Conservation (phyloP, 805 yeast species). For the Ogataea thermomethanolica region DNA sequence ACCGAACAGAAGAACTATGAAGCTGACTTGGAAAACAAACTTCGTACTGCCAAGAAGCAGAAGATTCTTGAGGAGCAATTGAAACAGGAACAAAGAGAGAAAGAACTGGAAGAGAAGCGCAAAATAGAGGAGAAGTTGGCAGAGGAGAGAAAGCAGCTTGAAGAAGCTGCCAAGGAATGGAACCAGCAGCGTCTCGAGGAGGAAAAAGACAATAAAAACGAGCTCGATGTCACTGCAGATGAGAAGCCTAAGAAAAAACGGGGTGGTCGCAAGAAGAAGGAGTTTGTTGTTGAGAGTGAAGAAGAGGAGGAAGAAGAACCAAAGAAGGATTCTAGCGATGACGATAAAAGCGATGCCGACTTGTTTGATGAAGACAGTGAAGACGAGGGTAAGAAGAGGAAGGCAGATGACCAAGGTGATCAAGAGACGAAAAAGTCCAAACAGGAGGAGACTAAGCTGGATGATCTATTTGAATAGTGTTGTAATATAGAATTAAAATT, state of each 20-base stretch:
- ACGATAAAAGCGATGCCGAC: constrained; percentile 9
- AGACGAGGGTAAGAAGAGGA: constrained; percentile 19
- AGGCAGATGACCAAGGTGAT: constrained; percentile 10
- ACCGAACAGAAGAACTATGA: constrained; percentile 73
- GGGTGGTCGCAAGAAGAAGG: constrained; percentile 22
- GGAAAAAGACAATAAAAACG: constrained; percentile 34
- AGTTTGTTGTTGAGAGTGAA: constrained; percentile 32
- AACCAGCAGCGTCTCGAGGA: constrained; percentile 39
- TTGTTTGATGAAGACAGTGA: constrained; percentile 28
- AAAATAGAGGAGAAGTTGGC: constrained; percentile 41
- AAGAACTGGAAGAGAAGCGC: constrained; percentile 43
- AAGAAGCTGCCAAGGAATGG: constrained; percentile 56
- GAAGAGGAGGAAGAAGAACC: constrained; percentile 20
- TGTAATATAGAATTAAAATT: constrained; percentile 8
- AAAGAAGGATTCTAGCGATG: constrained; percentile 14
- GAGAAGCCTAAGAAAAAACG: constrained; percentile 31
- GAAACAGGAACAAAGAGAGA: constrained; percentile 40
- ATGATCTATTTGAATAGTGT: constrained; percentile 17
- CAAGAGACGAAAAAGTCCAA: constrained; percentile 17
- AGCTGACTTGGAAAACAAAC: constrained; percentile 49
- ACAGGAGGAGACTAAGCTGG: constrained; percentile 24
- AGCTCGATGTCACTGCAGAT: constrained; percentile 33
- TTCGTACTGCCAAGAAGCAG: constrained; percentile 68
- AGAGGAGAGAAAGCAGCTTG: constrained; percentile 47
- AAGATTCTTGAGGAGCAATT: constrained; percentile 53